A percentile compares a stretch with the other conserved stretches of the same genome.
phyloP scores from a whole-genome alignment of 306 rosid genomes.

The Vicia villosa region DNA sequence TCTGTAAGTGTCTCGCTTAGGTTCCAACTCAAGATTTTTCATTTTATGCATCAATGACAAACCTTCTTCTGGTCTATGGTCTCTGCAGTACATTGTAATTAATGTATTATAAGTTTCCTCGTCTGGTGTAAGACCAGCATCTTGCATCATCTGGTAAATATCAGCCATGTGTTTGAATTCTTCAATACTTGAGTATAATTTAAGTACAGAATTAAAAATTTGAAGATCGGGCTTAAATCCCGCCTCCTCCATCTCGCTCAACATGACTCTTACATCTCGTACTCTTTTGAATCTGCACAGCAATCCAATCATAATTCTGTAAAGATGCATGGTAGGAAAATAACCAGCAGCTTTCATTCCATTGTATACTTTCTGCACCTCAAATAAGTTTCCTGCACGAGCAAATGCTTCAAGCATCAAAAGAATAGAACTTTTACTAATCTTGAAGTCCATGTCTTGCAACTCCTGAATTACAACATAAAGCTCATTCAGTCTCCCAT shows the following conservation, averaged over 20 bases:
- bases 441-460: constrained; percentile 93
- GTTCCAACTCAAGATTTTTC: constrained; percentile 74
- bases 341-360: constrained; percentile 98
- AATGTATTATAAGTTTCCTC: constrained; percentile 79
- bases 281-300: constrained; percentile 70
- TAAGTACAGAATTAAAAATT: constrained; percentile 74
- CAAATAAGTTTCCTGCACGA: constrained; percentile 76
- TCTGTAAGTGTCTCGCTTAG: constrained; percentile 80
- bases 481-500: constrained; percentile 82
- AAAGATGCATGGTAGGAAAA: constrained; percentile 85
- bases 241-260: constrained; percentile 79
- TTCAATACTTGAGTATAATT: constrained; percentile 65
- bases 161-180: constrained; percentile 66
- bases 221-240: constrained; percentile 86
- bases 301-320: constrained; percentile 74
- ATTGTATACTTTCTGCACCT: constrained; percentile 84
- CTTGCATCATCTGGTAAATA: constrained; percentile 67
- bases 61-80: constrained; percentile 89
- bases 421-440: constrained; percentile 85
- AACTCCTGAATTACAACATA: constrained; percentile 81
- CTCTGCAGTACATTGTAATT: constrained; percentile 85
- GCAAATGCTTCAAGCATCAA: constrained; percentile 92
- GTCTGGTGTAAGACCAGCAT: constrained; percentile 69
- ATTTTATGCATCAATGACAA: constrained; percentile 76
- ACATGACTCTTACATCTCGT: constrained; percentile 81